These are phyloP conservation scores for Geotrichum histeridarum DNA, from an alignment of 1,139 yeast species.

Conservation along the genomic window DNA sequence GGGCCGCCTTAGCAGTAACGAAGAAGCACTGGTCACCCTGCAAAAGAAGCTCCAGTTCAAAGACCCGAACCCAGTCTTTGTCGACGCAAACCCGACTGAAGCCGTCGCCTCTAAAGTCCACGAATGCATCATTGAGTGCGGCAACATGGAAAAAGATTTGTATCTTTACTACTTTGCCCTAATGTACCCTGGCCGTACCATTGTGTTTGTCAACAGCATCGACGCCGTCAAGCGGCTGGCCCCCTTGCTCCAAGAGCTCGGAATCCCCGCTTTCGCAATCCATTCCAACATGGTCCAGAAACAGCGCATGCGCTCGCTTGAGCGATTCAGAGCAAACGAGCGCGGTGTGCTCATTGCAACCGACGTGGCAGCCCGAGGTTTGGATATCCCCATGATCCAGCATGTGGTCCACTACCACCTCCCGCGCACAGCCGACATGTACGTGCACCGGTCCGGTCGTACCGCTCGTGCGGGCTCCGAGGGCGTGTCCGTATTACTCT, in stretches of 20 bases:
- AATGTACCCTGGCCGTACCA: conserved; percentile 82
- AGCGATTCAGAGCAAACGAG: conserved; percentile 46
- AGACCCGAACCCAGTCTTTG: conserved; percentile 47
- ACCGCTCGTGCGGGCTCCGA: conserved; percentile 94
- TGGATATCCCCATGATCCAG: conserved; percentile 85
- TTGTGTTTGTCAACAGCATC: conserved; percentile 90
- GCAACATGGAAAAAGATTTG: conserved; percentile 83
- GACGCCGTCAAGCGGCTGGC: conserved; percentile 85
- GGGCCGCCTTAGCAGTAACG: conserved; percentile 29
- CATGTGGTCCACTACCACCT: conserved; percentile 95
- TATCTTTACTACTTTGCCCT: conserved; percentile 81
- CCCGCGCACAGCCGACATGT: conserved; percentile 91
- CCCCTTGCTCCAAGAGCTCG: conserved; percentile 66
- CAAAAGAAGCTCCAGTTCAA: conserved; percentile 38
- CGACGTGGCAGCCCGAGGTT: conserved; percentile 97
- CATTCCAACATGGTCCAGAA: conserved; percentile 96
- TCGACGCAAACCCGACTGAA: conserved; percentile 86
- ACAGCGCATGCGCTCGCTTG: conserved; percentile 81
- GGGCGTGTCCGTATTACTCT: conserved; percentile 88
- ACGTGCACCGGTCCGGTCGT: conserved; percentile 95
- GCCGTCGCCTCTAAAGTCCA: conserved; percentile 69
- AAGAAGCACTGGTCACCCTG: conserved; percentile 38
- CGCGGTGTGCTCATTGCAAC: conserved; percentile 79
- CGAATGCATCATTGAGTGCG: conserved; percentile 89
- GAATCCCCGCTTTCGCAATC: conserved; percentile 62